phyloP scores from a whole-genome alignment of 441 rosid genomes.

The Erodium moschatum region DNA sequence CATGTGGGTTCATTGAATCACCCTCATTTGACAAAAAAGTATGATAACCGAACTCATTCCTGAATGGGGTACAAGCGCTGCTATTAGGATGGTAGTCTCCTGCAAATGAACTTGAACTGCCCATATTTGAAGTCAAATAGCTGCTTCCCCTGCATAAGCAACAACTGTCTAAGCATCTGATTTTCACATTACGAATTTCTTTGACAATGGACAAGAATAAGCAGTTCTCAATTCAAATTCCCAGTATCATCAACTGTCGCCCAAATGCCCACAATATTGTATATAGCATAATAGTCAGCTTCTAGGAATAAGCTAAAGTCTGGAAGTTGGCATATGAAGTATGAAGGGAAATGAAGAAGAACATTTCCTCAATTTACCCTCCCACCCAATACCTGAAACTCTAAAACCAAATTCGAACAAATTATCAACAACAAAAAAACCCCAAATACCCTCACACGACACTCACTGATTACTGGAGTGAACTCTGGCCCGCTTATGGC shows the following conservation, averaged over 20 bases:
- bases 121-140: slow-evolving; percentile 33
- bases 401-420: neutral
- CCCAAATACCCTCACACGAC: slow-evolving; percentile 6
- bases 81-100: slow-evolving; percentile 30
- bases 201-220: neutral
- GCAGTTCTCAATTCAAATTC: neutral
- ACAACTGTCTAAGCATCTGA: neutral
- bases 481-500: slow-evolving; percentile 77
- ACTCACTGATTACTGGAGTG: slow-evolving; percentile 49
- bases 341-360: neutral
- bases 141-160: slow-evolving; percentile 35
- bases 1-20: slow-evolving; percentile 34
- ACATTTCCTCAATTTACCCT: neutral
- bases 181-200: neutral
- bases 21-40: slow-evolving; percentile 53
- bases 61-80: slow-evolving; percentile 32
- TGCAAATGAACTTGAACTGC: slow-evolving; percentile 31
- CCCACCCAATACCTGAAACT: too few species aligned
- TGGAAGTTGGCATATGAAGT: neutral
- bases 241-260: neutral
- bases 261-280: neutral
- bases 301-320: neutral
- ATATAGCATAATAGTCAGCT: neutral
- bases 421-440: neutral
- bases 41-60: slow-evolving; percentile 42